Conservation (phyloP, 139 green algal genomes). For the Chlamydomonas sp. region DNA sequence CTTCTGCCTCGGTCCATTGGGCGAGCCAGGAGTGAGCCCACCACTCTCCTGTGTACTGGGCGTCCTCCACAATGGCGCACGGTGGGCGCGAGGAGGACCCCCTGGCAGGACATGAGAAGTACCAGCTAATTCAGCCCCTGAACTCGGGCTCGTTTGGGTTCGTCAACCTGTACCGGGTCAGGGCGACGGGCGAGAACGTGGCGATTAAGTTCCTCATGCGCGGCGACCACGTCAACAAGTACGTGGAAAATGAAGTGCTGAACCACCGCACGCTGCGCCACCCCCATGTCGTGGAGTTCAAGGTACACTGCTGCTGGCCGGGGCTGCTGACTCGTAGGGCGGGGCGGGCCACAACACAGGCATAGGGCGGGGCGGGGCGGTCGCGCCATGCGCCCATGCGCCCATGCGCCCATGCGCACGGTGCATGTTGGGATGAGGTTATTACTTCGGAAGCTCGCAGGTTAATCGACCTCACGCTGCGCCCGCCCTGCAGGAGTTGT, state of each 20-base stretch:
- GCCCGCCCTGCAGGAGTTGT: slow-evolving; percentile 68
- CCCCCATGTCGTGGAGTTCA: slow-evolving; percentile 93
- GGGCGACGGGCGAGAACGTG: slow-evolving; percentile 59
- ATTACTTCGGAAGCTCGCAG: neutral
- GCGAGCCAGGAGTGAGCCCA: too few species aligned
- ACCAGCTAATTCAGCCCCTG: neutral
- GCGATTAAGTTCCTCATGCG: slow-evolving; percentile 61
- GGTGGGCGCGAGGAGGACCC: too few species aligned
- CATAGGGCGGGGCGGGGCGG: too few species aligned
- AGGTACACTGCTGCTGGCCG: slow-evolving; percentile 29
- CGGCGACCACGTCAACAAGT: slow-evolving; percentile 71
- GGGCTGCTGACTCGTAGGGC: too few species aligned
- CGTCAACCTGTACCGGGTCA: neutral
- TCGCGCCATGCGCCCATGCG: too few species aligned
- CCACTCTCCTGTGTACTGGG: too few species aligned
- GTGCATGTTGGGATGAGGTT: neutral
- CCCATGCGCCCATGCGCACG: neutral
- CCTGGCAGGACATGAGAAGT: slow-evolving; percentile 3
- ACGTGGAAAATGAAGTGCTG: slow-evolving; percentile 91
- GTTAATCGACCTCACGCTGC: neutral
- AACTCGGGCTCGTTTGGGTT: slow-evolving; percentile 12
- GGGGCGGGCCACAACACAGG: too few species aligned
- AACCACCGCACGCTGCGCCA: slow-evolving; percentile 91
- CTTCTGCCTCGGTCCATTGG: too few species aligned
- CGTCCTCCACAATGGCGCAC: too few species aligned